Evolutionary conservation across 2,329 filamentous ascomycete species (phyloP).

Genomic region (Alternaria consortialis): DNA sequence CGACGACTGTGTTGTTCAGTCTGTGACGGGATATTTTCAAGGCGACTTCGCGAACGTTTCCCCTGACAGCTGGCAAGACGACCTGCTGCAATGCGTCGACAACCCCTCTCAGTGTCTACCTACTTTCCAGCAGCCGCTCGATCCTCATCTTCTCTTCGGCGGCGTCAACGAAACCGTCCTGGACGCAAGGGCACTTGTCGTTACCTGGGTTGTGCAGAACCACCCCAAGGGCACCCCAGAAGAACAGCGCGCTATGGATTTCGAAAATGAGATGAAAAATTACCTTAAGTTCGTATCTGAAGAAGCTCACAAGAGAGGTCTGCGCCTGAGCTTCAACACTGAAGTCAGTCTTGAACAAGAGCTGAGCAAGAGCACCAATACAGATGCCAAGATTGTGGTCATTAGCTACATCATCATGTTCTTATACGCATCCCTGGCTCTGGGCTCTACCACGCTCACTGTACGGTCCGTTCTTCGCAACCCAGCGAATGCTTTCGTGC

Average conservation of each 20-base stretch:
- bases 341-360: constrained; percentile 96
- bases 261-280: constrained; percentile 81
- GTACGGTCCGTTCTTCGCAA: constrained; percentile 80
- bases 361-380: constrained; percentile 97
- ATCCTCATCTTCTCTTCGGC: constrained; percentile 85
- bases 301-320: constrained; percentile 78
- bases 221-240: constrained; percentile 75
- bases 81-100: constrained; percentile 76
- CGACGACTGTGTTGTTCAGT: constrained; percentile 90
- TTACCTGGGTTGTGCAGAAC: constrained; percentile 96
- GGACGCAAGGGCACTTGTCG: constrained; percentile 80
- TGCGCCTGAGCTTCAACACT: constrained; percentile 92
- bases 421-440: constrained; percentile 89
- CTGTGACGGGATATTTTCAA: constrained; percentile 87
- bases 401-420: constrained; percentile 99
- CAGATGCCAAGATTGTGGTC: constrained; percentile 94
- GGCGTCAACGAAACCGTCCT: constrained; percentile 75
- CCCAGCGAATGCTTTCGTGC: constrained; percentile 83
- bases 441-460: constrained; percentile 86
- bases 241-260: constrained; percentile 81
- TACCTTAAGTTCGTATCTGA: constrained; percentile 79
- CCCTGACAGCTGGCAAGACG: constrained; percentile 73
- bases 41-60: constrained; percentile 70
- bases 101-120: constrained; percentile 85
- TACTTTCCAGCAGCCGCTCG: constrained; percentile 86